Evolutionary conservation across 164 flowering plant genomes (phyloP).

Genomic region (Magnolia kwangsiensis): DNA sequence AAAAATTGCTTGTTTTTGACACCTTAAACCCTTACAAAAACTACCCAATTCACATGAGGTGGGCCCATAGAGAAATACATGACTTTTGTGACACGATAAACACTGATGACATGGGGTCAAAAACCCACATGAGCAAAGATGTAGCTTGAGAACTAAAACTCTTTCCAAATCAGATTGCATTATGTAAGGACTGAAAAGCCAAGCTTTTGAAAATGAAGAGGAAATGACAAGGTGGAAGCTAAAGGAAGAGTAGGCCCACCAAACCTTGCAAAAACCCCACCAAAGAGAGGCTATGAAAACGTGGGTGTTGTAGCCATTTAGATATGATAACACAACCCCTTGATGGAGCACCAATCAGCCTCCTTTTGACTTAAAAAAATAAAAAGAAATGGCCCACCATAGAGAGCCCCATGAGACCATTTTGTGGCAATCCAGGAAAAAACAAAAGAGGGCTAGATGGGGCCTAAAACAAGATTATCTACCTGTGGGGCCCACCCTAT

Average conservation of each 20-base stretch:
- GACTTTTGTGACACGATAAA: not conserved
- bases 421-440: not conserved
- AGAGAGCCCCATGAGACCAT: not conserved
- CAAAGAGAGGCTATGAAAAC: not conserved
- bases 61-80: not conserved
- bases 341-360: constrained; percentile 13
- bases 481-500: not conserved
- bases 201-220: not conserved
- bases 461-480: not conserved
- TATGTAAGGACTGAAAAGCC: not conserved
- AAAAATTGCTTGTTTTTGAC: not conserved
- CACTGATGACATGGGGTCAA: not conserved
- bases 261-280: not conserved
- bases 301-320: not conserved
- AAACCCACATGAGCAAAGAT: not conserved
- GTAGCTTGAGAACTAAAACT: constrained; percentile 5
- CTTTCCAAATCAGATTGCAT: constrained; percentile 10
- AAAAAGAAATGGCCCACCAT: not conserved
- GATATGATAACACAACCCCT: constrained; percentile 7
- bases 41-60: not conserved
- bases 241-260: not conserved
- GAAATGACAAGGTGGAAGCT: constrained; percentile 1
- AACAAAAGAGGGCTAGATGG: not conserved
- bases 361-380: not conserved
- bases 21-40: not conserved